These are phyloP conservation scores for Linanthus parryae DNA, from an alignment of 148 eudicot species.

Conservation along the genomic window DNA sequence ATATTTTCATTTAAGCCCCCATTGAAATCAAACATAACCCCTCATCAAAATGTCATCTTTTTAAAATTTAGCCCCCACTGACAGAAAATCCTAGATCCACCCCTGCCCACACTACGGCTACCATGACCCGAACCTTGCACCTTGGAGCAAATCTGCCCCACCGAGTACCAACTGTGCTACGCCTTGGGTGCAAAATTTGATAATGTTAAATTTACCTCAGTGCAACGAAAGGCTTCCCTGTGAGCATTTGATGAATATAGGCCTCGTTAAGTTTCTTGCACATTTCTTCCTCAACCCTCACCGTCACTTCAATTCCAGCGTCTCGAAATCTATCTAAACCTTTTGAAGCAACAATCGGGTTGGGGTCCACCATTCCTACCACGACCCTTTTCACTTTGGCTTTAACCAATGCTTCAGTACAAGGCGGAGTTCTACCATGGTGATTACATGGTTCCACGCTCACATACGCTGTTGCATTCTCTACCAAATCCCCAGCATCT, in stretches of 20 bases:
- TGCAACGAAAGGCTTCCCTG: slow-evolving; percentile 68
- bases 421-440: slow-evolving; percentile 92
- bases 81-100: no score
- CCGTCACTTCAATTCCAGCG: slow-evolving; percentile 79
- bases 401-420: slow-evolving; percentile 80
- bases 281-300: slow-evolving; percentile 78
- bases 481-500: slow-evolving; percentile 87
- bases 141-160: no score
- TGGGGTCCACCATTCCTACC: slow-evolving; percentile 94
- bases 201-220: slow-evolving; percentile 44
- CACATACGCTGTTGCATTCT: slow-evolving; percentile 91
- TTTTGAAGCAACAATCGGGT: slow-evolving; percentile 81
- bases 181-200: no score
- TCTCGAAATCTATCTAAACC: slow-evolving; percentile 62
- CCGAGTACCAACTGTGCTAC: no score
- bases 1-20: no score
- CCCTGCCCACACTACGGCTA: no score
- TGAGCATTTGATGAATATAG: slow-evolving; percentile 69
- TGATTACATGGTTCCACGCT: slow-evolving; percentile 97
- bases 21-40: no score
- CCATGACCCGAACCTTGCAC: no score
- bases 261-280: slow-evolving; percentile 85
- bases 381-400: slow-evolving; percentile 89
- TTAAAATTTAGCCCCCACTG: no score
- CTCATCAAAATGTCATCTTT: no score